A percentile compares a stretch with the other conserved stretches of the same genome.
phyloP scores from a whole-genome alignment of 495 filamentous ascomycete genomes.

The Tuber microsphaerosporum region DNA sequence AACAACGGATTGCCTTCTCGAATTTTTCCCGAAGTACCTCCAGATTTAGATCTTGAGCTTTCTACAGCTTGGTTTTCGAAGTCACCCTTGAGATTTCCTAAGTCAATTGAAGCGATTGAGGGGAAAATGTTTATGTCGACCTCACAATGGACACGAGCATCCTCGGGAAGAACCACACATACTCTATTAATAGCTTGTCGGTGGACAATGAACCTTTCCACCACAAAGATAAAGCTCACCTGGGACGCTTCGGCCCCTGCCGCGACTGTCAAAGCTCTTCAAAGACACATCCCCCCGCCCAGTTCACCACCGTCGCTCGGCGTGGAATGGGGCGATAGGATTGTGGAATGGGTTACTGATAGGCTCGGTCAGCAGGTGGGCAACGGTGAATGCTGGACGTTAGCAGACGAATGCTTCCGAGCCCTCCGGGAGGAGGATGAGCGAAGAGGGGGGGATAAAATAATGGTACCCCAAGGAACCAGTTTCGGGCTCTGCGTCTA shows the following conservation, averaged over 20 bases:
- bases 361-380: slow-evolving; percentile 43
- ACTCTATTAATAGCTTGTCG: slow-evolving; percentile 41
- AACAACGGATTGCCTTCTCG: slow-evolving; percentile 31
- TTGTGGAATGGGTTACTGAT: slow-evolving; percentile 42
- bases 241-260: slow-evolving; percentile 45
- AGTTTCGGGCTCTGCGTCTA: slow-evolving; percentile 44
- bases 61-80: slow-evolving; percentile 44
- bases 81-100: slow-evolving; percentile 40
- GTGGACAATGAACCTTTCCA: slow-evolving; percentile 42
- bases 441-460: slow-evolving; percentile 36
- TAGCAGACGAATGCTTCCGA: slow-evolving; percentile 42
- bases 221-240: slow-evolving; percentile 43
- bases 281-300: slow-evolving; percentile 45
- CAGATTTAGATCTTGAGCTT: slow-evolving; percentile 44
- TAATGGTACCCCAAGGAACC: slow-evolving; percentile 42
- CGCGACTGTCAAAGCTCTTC: slow-evolving; percentile 42
- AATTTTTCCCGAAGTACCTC: slow-evolving; percentile 26
- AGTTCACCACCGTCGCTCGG: slow-evolving; percentile 16
- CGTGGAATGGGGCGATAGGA: slow-evolving; percentile 36
- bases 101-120: slow-evolving; percentile 30
- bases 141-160: slow-evolving; percentile 35
- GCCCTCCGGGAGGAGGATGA: slow-evolving; percentile 38
- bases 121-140: slow-evolving; percentile 31
- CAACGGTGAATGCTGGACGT: slow-evolving; percentile 48
- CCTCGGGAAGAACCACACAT: slow-evolving; percentile 42